phyloP scores from a whole-genome alignment of 1,139 yeast genomes.

The Suhomyces chickasaworum region DNA sequence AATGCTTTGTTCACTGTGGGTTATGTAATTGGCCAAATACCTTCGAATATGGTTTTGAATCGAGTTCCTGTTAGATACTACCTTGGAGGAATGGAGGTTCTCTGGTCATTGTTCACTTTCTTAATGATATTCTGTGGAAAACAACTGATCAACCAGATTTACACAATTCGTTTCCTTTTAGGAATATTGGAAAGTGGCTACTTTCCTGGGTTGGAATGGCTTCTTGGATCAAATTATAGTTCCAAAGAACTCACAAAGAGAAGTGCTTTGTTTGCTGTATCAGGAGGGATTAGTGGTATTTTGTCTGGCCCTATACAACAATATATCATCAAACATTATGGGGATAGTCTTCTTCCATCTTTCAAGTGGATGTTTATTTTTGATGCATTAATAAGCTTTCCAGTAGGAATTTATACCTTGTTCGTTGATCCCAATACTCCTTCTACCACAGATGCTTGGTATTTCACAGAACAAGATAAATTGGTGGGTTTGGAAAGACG shows the following conservation, averaged over 20 bases:
- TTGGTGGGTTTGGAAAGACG: constrained; percentile 42
- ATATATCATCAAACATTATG: constrained; percentile 31
- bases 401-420: constrained; percentile 47
- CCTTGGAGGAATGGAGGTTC: constrained; percentile 53
- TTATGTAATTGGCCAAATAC: constrained; percentile 61
- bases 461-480: constrained; percentile 35
- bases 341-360: constrained; percentile 31
- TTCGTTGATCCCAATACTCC: constrained; percentile 48
- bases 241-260: constrained; percentile 47
- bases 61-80: constrained; percentile 56
- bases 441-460: constrained; percentile 40
- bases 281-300: constrained; percentile 48
- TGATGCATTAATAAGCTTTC: constrained; percentile 54
- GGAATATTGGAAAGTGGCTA: constrained; percentile 63
- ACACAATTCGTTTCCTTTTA: constrained; percentile 57
- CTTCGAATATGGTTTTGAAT: constrained; percentile 56
- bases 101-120: constrained; percentile 60
- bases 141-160: constrained; percentile 42
- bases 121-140: constrained; percentile 47
- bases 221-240: constrained; percentile 20
- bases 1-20: constrained; percentile 59
- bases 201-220: constrained; percentile 51
- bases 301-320: constrained; percentile 51
- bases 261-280: constrained; percentile 49
- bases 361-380: constrained; percentile 58